phyloP scores from a whole-genome alignment of 108 stramenopile species.

The Nannochloropsis salina region DNA sequence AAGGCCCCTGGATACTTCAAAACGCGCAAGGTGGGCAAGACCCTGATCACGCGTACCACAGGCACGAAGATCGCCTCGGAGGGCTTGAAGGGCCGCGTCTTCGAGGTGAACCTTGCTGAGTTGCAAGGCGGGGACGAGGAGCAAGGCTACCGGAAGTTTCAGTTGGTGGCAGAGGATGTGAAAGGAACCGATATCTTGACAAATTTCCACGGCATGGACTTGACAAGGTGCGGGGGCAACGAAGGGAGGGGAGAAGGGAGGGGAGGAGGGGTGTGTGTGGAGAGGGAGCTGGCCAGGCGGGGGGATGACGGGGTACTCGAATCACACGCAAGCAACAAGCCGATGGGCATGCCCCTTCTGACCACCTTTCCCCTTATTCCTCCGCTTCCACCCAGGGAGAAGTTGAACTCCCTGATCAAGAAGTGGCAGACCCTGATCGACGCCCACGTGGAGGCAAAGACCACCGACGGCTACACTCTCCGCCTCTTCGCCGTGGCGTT shows the following conservation, averaged over 20 bases:
- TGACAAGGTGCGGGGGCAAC: conserved; percentile 62
- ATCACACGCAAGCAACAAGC: no score
- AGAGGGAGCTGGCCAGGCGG: no score
- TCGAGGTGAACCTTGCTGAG: conserved; percentile 95
- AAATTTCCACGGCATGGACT: conserved; percentile 99
- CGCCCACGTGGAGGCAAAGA: conserved; percentile 92
- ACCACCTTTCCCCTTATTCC: no score
- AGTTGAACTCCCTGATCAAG: conserved; percentile 96
- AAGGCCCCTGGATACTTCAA: conserved; percentile 94
- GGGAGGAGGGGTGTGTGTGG: not conserved
- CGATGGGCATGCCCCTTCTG: no score
- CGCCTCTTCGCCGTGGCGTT: conserved; percentile 98
- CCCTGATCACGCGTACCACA: conserved; percentile 93
- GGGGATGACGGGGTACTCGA: no score
- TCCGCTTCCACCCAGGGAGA: conserved; percentile 72
- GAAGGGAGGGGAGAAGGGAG: not conserved
- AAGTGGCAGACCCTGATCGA: conserved; percentile 99
- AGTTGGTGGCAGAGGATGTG: conserved; percentile 96
- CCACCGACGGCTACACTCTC: conserved; percentile 95
- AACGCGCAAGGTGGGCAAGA: conserved; percentile 89
- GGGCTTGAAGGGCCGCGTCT: conserved; percentile 91
- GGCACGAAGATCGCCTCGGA: conserved; percentile 97
- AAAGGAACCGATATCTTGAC: conserved; percentile 96
- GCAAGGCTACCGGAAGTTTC: conserved; percentile 91
- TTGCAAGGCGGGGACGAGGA: conserved; percentile 81